Evolutionary conservation across 2,329 filamentous ascomycete genomes (phyloP).

Genomic region (Onygenales sp.): DNA sequence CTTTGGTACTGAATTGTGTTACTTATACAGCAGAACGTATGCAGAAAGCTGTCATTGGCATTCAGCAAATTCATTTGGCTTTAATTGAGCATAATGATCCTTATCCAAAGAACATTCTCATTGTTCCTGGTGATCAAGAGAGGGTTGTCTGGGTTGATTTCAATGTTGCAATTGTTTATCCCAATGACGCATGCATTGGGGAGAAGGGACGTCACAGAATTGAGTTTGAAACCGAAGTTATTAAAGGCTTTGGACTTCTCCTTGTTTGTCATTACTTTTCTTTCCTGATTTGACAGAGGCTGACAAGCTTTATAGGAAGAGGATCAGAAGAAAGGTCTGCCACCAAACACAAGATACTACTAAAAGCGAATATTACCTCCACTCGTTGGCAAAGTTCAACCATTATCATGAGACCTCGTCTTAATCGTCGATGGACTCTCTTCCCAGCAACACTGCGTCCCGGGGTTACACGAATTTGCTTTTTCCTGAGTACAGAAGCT

Average conservation of each 20-base stretch:
- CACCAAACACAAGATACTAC: neutral
- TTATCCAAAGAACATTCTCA: constrained; percentile 12
- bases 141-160: constrained; percentile 13
- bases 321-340: neutral
- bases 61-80: constrained; percentile 10
- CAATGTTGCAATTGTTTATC: constrained; percentile 11
- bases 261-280: neutral
- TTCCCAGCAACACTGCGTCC: too few species aligned
- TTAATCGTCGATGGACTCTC: too few species aligned
- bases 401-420: too few species aligned
- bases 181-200: constrained; percentile 7
- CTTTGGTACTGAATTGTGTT: constrained; percentile 8
- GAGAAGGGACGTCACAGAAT: constrained; percentile 9
- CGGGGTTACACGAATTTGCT: too few species aligned
- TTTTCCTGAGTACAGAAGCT: too few species aligned
- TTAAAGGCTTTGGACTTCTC: neutral
- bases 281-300: neutral
- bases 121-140: constrained; percentile 6
- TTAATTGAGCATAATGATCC: constrained; percentile 11
- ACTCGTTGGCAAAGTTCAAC: too few species aligned
- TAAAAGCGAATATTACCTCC: neutral
- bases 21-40: constrained; percentile 9
- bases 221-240: constrained; percentile 13
- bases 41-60: constrained; percentile 7
- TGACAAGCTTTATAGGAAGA: neutral